A percentile compares a stretch with the other conserved stretches of the same genome.
These are phyloP conservation scores for Colletotrichum echinochloae DNA, from an alignment of 2,329 filamentous ascomycete genomes.

Conservation along the genomic window DNA sequence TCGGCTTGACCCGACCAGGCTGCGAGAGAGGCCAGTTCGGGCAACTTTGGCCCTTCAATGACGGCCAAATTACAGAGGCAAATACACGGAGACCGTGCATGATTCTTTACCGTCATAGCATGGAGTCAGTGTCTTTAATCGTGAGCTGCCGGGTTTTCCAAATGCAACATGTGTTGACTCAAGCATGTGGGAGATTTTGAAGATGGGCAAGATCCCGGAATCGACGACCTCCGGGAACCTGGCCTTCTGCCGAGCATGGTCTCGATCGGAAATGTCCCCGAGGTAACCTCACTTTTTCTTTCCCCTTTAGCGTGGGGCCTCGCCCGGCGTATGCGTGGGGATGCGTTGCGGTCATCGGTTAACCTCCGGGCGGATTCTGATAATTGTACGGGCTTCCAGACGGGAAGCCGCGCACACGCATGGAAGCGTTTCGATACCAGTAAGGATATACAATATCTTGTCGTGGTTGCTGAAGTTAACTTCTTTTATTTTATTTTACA, in stretches of 20 bases:
- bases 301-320: too few relatives aligned
- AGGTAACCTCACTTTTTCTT: constrained; percentile 43
- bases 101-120: constrained; percentile 42
- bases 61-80: constrained; percentile 24
- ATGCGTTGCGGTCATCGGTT: background rate
- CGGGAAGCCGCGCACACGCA: background rate
- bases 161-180: constrained; percentile 47
- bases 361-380: background rate
- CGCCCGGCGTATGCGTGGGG: background rate
- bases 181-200: constrained; percentile 32
- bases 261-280: constrained; percentile 25
- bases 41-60: background rate
- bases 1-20: background rate
- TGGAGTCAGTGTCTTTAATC: constrained; percentile 43
- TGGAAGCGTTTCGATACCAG: background rate
- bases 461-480: background rate
- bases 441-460: background rate
- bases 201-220: constrained; percentile 19
- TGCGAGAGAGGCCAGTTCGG: too few relatives aligned
- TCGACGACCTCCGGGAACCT: constrained; percentile 35
- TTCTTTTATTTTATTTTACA: too few relatives aligned
- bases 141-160: constrained; percentile 43
- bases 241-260: background rate
- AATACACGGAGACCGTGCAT: constrained; percentile 40
- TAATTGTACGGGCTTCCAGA: background rate